Base-by-base conservation (phyloP, 352 stramenopile species). In the Phytophthora agathidicida region DNA sequence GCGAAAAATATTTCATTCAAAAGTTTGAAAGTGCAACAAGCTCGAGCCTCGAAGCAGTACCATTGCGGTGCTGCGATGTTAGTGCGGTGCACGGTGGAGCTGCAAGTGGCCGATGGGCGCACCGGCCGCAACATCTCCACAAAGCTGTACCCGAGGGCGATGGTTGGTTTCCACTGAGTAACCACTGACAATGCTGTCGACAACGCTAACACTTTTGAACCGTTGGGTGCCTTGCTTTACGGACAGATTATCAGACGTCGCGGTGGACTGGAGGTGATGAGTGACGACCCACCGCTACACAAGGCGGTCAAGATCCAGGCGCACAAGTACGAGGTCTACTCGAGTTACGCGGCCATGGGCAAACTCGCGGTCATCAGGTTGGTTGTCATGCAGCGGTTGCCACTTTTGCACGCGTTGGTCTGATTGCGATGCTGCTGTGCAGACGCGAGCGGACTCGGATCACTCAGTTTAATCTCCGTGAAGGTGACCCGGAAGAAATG, bases 311-410 rank as follows among this genome's bases (percentile, higher is more conserved):
- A 74, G 44, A 45, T 88, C 26, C 62, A 71, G 45, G 42, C 63
- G n/a, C 71, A 79, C 55, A 64, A 63, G 41, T 73, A 82, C 55
- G 80, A 90, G 54, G 60, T 91, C 19, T 93, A 91, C 63, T 93
- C 80, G 44, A 88, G 83, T 27, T 81, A 86, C 30, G 39, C 80
- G 23, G 31, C 53, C 6, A 64, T 83, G 22, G 83, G 83, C 46
- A 93, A 89, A 35, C 55, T 88, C 14, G 75, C 80, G 9, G 80
- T 93, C 50, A 86, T 90, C 57, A 59, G 68, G 80, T 87, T 56
- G 14, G 75, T 38, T 37, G 16, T 28, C 58, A 30, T 30, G 20
- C n/a, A 24, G 7, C 8, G 36, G 8, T 22, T 31, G 26, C 8
- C 19, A 9, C 11, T 26, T 1, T 5, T 17, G 14, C 7, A 22